Percentiles rank a stretch among this genome's conserved stretches.
phyloP scores from a whole-genome alignment of 805 yeast genomes.

The Candida cerambycidarum region DNA sequence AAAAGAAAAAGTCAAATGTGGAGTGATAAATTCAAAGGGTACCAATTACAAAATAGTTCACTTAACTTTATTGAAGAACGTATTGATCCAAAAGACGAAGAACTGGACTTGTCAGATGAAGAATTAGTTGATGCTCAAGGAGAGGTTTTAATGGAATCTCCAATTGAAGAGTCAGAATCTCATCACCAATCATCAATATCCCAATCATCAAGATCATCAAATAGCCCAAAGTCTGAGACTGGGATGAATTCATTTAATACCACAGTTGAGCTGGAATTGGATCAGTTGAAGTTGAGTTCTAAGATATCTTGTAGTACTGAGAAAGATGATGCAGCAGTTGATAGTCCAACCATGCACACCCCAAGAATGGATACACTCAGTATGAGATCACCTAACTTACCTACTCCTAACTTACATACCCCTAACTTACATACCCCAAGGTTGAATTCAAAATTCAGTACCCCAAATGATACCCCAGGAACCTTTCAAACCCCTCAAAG shows the following conservation, averaged over 20 bases:
- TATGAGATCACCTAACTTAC: not conserved
- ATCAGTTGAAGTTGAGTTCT: not conserved
- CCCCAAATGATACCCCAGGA: constrained; percentile 2
- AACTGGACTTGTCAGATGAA: not conserved
- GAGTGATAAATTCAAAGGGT: constrained; percentile 10
- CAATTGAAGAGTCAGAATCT: not conserved
- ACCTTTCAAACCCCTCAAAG: constrained; percentile 2
- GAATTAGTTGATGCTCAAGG: not conserved
- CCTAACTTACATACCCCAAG: not conserved
- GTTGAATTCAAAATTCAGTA: not conserved
- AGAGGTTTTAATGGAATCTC: not conserved
- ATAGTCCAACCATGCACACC: no score
- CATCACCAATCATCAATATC: not conserved
- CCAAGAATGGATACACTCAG: not conserved
- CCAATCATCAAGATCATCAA: not conserved
- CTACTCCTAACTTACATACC: not conserved
- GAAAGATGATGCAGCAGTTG: no score
- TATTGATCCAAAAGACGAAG: constrained; percentile 7
- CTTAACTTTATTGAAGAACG: constrained; percentile 7
- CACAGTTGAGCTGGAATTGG: not conserved
- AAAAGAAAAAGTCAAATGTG: constrained; percentile 3
- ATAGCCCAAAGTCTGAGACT: not conserved
- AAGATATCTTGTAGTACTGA: no score
- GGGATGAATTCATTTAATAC: not conserved
- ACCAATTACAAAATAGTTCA: constrained; percentile 12